phyloP scores from a whole-genome alignment of 140 eudicot genomes.

The Erigeron philadelphicus region DNA sequence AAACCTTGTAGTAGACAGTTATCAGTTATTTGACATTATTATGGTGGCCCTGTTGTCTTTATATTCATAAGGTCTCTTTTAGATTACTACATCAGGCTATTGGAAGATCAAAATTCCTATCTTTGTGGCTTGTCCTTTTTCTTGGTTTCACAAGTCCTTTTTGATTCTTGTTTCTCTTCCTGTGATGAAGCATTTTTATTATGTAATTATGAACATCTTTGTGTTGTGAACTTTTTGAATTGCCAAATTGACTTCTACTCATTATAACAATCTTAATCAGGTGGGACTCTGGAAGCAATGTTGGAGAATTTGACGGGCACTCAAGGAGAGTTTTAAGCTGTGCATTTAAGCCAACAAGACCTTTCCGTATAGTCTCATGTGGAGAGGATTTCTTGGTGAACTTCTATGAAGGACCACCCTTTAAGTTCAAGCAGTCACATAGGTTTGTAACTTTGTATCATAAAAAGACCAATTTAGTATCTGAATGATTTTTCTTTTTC shows the following conservation, averaged over 20 bases:
- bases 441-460: constrained; percentile 41
- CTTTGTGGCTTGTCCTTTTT: neutral
- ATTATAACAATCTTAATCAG: constrained; percentile 38
- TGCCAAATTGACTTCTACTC: constrained; percentile 20
- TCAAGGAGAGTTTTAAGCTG: constrained; percentile 90
- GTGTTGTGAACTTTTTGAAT: constrained; percentile 8
- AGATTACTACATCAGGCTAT: neutral
- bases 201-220: neutral
- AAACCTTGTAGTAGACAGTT: neutral
- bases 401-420: constrained; percentile 97
- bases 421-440: constrained; percentile 85
- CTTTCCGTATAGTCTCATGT: constrained; percentile 81
- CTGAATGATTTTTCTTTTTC: too few species aligned
- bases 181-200: neutral
- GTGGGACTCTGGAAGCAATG: constrained; percentile 99
- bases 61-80: neutral
- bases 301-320: constrained; percentile 95
- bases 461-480: neutral
- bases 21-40: neutral
- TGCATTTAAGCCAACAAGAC: constrained; percentile 94
- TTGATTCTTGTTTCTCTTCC: neutral
- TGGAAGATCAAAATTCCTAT: neutral
- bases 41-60: neutral
- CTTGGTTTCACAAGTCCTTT: neutral
- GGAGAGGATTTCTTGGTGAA: constrained; percentile 95